Conservation (phyloP, 2,329 filamentous ascomycete genomes). For the Xylariaceae sp. region DNA sequence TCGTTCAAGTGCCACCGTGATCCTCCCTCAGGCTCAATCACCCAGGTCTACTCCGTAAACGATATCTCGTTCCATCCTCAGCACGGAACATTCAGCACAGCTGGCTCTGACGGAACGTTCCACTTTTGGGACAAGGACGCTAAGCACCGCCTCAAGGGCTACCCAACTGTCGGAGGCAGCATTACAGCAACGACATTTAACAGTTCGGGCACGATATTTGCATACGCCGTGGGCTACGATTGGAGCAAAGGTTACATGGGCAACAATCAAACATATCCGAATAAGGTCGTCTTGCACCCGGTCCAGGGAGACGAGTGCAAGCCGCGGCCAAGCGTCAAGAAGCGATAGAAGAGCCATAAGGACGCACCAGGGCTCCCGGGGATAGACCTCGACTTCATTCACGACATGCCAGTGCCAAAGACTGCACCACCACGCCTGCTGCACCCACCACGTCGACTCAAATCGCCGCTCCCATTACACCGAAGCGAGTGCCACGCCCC, state of each 20-base stretch:
- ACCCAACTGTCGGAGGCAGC: constrained; percentile 76
- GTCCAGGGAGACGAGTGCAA: constrained; percentile 63
- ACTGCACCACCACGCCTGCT: too few species aligned
- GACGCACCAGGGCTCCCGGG: too few species aligned
- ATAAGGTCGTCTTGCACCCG: constrained; percentile 83
- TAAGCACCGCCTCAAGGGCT: constrained; percentile 87
- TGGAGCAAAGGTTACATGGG: constrained; percentile 94
- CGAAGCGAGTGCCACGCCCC: too few species aligned
- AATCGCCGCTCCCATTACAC: too few species aligned
- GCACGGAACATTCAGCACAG: constrained; percentile 97
- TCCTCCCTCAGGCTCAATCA: constrained; percentile 68
- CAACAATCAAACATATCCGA: constrained; percentile 72
- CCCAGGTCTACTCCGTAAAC: constrained; percentile 93
- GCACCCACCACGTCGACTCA: too few species aligned
- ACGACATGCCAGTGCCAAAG: too few species aligned
- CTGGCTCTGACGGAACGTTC: constrained; percentile 93
- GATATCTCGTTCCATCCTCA: constrained; percentile 96
- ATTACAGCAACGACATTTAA: constrained; percentile 94
- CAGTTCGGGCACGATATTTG: constrained; percentile 77
- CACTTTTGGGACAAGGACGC: constrained; percentile 95
- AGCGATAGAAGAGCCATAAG: constrained; percentile 44
- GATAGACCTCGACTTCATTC: too few species aligned
- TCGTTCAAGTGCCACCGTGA: constrained; percentile 99
- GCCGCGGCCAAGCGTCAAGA: constrained; percentile 58
- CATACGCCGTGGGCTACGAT: constrained; percentile 91